A percentile compares a stretch with the other conserved stretches of the same genome.
These are phyloP conservation scores for Coniochaeta pulveracea DNA, from an alignment of 2,329 filamentous ascomycete genomes.

Conservation along the genomic window DNA sequence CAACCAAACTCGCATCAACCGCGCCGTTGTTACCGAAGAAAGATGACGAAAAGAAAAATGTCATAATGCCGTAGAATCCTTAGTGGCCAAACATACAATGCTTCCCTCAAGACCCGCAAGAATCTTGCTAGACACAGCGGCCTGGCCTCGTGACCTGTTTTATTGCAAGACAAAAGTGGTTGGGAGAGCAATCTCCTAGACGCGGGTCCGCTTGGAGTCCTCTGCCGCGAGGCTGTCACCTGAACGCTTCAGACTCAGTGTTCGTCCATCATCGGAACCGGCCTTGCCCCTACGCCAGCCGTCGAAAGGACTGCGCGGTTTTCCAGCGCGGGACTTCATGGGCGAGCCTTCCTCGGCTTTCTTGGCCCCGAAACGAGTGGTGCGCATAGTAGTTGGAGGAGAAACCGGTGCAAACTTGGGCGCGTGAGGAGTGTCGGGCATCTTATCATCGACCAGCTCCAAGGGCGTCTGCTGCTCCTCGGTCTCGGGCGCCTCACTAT, in stretches of 20 bases:
- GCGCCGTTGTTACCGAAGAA: no score
- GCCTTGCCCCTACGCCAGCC: slow-evolving; percentile 57
- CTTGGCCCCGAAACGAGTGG: slow-evolving; percentile 45
- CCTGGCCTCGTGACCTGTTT: no score
- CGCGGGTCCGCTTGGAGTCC: slow-evolving; percentile 26
- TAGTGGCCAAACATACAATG: no score
- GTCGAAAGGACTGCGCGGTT: slow-evolving; percentile 49
- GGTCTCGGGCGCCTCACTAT: slow-evolving; percentile 14
- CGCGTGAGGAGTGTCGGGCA: slow-evolving; percentile 38
- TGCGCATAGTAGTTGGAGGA: slow-evolving; percentile 50
- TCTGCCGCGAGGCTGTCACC: slow-evolving; percentile 22
- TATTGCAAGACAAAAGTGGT: no score
- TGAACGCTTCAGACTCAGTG: slow-evolving; percentile 31
- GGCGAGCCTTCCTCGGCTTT: slow-evolving; percentile 29
- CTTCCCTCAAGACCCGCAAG: no score
- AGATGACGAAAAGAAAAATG: no score
- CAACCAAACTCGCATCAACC: no score
- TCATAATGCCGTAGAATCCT: no score
- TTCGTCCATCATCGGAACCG: slow-evolving; percentile 21
- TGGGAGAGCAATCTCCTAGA: no score
- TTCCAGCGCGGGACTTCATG: slow-evolving; percentile 23
- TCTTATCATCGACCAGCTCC: slow-evolving; percentile 22
- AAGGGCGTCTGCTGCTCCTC: slow-evolving; percentile 24
- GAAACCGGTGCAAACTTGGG: slow-evolving; percentile 38
- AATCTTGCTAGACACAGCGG: no score